Conservation (phyloP, 139 green algal species). For the Trebouxia sp. region DNA sequence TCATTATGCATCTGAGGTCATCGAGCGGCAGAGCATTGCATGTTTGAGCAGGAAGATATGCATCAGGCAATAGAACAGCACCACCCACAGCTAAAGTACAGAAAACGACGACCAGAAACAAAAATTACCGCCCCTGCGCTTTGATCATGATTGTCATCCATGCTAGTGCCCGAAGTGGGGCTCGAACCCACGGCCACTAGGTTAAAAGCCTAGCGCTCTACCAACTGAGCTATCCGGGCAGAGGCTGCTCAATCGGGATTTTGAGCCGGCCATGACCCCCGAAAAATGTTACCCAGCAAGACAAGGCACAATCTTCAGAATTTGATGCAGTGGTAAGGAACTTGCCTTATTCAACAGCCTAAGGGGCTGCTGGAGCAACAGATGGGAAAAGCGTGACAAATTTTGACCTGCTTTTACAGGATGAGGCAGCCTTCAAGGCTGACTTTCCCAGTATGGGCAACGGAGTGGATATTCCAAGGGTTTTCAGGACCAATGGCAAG, state of each 20-base stretch:
- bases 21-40: background rate
- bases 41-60: background rate
- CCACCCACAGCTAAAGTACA: background rate
- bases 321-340: no score
- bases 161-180: background rate
- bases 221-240: background rate
- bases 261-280: background rate
- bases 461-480: conserved; percentile 42
- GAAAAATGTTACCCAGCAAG: background rate
- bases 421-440: conserved; percentile 44
- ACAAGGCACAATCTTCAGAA: background rate
- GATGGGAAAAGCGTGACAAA: background rate
- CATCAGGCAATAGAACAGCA: background rate
- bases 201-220: background rate
- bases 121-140: background rate
- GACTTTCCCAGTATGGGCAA: conserved; percentile 51
- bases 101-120: background rate
- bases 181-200: background rate
- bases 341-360: no score
- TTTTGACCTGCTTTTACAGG: conserved; percentile 26
- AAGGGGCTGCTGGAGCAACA: background rate
- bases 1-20: background rate
- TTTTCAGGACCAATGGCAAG: conserved; percentile 49
- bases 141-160: background rate
- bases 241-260: background rate